Base-by-base conservation (phyloP, 2,329 filamentous ascomycete genomes). In the Huntiella savannae region DNA sequence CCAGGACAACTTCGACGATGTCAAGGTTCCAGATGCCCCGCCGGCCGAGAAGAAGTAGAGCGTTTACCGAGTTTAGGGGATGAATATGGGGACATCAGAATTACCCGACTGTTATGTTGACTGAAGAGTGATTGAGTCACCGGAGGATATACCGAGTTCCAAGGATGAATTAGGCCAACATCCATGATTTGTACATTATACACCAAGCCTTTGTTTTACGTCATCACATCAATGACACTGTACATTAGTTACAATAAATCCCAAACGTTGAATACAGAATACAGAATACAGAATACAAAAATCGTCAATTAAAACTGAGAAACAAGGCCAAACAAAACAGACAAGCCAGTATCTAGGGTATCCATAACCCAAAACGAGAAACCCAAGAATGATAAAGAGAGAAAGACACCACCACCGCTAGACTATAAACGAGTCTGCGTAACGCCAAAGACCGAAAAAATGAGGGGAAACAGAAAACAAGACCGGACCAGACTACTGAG, bases 1-100 rank as follows among this genome's bases (percentile, higher is more conserved):
- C 38, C 91, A 96, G 63, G 91, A 96, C 62, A 84, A 95, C 54
- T 98, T 98, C 65, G 83, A 87, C 49, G 91, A 98, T 59, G 87
- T 96, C 55, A 79, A 85, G 59, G 79, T 96, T 34, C 91, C 91
- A 22, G 82, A 84, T 59, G 68, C 72, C 45, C 79, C 83, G 10
- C 6, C 37, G 5, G 22, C 43, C 4, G 7, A 45, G 12, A 33
- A 47, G 17, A 50, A 50, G 45, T 42, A 41, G 61, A 63, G 43
- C n/a, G 38, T 8, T 8, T 40, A 12, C 3, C 5, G 38, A 16
- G 12, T n/a, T 19, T 5, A 16, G 4, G 17, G 17, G 38, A 40
- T 40, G 17, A 12, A 40, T 16, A 40, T 8, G 11, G 22, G 5
- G 38, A 40, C 6, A 38, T 3, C 38, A 16, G 16, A 19, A 5